A percentile compares a stretch with the other conserved stretches of the same genome.
Conservation (phyloP, 208 protist species). For the Acanthamoeba triangularis region DNA sequence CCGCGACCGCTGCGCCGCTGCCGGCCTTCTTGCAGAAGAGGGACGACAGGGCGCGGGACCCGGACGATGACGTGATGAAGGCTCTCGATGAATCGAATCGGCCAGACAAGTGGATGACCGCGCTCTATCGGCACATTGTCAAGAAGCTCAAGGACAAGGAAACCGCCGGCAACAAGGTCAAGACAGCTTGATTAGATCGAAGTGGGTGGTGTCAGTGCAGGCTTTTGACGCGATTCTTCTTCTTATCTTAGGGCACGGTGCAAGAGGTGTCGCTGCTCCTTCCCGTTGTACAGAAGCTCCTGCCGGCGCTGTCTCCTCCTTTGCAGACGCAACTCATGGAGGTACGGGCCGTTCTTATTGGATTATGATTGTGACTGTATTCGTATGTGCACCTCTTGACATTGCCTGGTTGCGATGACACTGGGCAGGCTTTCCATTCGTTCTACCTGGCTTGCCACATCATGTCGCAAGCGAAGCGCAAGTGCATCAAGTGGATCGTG, state of each 20-base stretch:
- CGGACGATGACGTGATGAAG: not conserved
- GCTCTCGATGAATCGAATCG: not conserved
- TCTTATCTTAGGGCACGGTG: not conserved
- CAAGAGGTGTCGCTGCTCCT: constrained; percentile 49
- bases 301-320: constrained; percentile 32
- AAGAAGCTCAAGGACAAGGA: constrained; percentile 44
- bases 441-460: constrained; percentile 58
- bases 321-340: constrained; percentile 45
- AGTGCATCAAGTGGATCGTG: constrained; percentile 67
- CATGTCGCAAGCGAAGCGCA: constrained; percentile 57
- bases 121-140: constrained; percentile 3
- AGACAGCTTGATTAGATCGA: not conserved
- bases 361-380: not conserved
- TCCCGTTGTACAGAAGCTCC: constrained; percentile 41
- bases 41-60: not conserved
- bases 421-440: constrained; percentile 42
- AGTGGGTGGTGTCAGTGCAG: not conserved
- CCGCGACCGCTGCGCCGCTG: not conserved
- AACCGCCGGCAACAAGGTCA: constrained; percentile 25
- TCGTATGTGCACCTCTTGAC: not conserved
- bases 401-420: not conserved
- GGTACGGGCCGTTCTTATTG: not conserved
- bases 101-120: constrained; percentile 50
- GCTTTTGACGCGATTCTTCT: not conserved
- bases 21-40: constrained; percentile 55